Evolutionary conservation across 148 eudicot species (phyloP), one percentile per base, ranked within the genome.

Genomic region (Amaranthus hypochondriacus): DNA sequence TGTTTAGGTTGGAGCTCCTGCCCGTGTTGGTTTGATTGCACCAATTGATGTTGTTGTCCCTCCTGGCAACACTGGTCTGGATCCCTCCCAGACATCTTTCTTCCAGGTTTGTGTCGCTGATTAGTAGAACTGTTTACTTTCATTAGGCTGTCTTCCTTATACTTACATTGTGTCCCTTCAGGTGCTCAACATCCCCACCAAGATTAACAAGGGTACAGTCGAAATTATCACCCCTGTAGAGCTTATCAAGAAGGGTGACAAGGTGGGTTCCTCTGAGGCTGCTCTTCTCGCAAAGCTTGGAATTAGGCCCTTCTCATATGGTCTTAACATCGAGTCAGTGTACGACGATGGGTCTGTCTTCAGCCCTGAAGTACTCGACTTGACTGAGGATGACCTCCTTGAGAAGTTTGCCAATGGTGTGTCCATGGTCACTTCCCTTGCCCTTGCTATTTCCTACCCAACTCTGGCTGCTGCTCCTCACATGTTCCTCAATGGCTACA

Each of bases 131-230:
- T 18, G 9, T 3, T 18, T 48, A 7, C 4, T 55, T 63, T 51
- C 42, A 7, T 39, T 2, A 0, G 11, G 11, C 7, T 3, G 1
- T 28, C 39, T 47, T 6, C 3, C 54, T 43, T 15, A 3, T 4
- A 28, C 11, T 11, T 72, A 14, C 21, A 14, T 58, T 58, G 28
- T 76, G 12, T 7, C 46, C 57, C 12, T 4, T 4, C 58, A 86
- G 89, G 83, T 69, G 50, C 81, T 86, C 44, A 85, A 87, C 81
- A 87, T 87, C 13, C 88, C 90, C 2, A 87, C 90, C 12, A 85
- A 87, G 79, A 88, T 88, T 63, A 88, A 88, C 92, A 88, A 88
- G 71, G 92, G 92, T 1, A 82, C 92, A 0, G 92, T 88, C 0
- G 92, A 88, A 72, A 88, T 88, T 66, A 69, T 84, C 6, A 86